Percentiles rank a stretch among this genome's conserved stretches.
Evolutionary conservation across 23 red algal species (phyloP).

Genomic region (Pyropia haitanensis): DNA sequence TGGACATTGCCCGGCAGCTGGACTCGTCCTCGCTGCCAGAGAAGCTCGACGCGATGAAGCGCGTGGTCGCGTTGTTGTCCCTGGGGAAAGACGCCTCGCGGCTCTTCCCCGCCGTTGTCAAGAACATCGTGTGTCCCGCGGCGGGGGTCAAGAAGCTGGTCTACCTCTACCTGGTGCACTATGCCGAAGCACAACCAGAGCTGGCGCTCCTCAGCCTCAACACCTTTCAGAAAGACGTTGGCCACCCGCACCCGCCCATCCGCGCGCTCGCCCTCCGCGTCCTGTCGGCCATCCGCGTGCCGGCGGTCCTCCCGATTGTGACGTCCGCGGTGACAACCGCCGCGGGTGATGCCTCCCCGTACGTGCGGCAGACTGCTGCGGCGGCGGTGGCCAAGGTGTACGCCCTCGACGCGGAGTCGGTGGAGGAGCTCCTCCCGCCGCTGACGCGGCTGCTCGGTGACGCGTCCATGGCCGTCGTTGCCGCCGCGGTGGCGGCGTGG

Average conservation of each 20-base stretch:
- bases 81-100: conserved; percentile 81
- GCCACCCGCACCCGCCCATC: conserved; percentile 79
- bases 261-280: conserved; percentile 86
- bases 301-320: conserved; percentile 64
- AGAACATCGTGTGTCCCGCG: conserved; percentile 62
- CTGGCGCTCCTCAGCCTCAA: conserved; percentile 91
- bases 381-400: conserved; percentile 84
- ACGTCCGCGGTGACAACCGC: conserved; percentile 49
- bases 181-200: conserved; percentile 70
- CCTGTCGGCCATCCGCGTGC: conserved; percentile 74
- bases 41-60: conserved; percentile 79
- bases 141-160: conserved; percentile 91
- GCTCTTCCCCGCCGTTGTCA: conserved; percentile 91
- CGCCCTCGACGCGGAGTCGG: conserved; percentile 46
- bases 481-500: conserved; percentile 41
- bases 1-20: conserved; percentile 68
- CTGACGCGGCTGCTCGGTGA: conserved; percentile 54
- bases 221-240: conserved; percentile 88
- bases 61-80: conserved; percentile 77
- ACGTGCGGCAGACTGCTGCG: conserved; percentile 91
- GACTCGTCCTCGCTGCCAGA: conserved; percentile 53
- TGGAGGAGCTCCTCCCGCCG: conserved; percentile 47
- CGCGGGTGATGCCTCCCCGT: conserved; percentile 66
- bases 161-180: conserved; percentile 92
- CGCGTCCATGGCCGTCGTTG: conserved; percentile 39